Evolutionary conservation across 257 asterid species (phyloP), one percentile per base, ranked within the genome.

Genomic region (Lavandula angustifolia): DNA sequence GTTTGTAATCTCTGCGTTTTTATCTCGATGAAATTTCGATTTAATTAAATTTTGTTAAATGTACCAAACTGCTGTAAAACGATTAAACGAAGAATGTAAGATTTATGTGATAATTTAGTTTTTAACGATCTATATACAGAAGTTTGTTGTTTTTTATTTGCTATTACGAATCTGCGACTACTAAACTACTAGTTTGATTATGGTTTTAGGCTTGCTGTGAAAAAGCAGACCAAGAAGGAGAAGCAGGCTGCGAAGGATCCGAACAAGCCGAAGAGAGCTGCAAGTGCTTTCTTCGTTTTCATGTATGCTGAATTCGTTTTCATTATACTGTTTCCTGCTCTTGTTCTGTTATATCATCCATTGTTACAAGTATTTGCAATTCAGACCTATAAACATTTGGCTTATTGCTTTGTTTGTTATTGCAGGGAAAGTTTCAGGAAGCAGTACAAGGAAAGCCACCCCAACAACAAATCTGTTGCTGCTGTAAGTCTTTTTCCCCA

Each of bases 221-320:
- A 3, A 3, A 85, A 73, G 79, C 83, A 75, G 75, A 59, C 84
- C 7, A 73, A 76, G 75, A 82, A 78, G 71, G 85, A 74, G 65
- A 81, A 58, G 73, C 66, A 82, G 35, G 81, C 80, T 9, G 88
- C 81, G 0, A 85, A 87, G 84, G 95, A 87, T 64, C 91, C 95
- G 0, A 85, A 85, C 83, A 87, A 85, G 76, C 95, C 95, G 7
- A 87, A 87, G 82, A 85, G 88, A 80, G 82, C 96, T 51, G 78
- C 96, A 4, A 88, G 94, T 68, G 87, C 94, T 69, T 88, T 88
- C 82, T 84, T 88, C 33, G 91, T 88, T 61, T 88, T 85, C 74
- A 83, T 88, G 91, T 41, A 29, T 31, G 40, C 5, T n/a, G 13
- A 60, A 5, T 29, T 29, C 49, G 13, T 58, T 44, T 48, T 9